Conservation (phyloP, 371 early-diverging fungal genomes). For the Mucor piriformis region DNA sequence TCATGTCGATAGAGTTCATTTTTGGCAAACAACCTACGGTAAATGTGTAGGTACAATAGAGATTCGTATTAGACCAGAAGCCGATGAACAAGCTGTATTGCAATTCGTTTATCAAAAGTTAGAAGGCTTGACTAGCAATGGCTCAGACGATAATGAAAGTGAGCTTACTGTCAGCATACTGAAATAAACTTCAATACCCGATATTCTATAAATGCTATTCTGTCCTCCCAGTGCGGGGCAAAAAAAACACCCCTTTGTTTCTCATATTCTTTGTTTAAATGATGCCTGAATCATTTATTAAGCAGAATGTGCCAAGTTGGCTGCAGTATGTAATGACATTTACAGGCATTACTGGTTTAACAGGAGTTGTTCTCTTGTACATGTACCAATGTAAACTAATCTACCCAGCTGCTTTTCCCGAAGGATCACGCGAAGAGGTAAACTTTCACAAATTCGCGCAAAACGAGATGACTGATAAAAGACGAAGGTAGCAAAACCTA, state of each 20-base stretch:
- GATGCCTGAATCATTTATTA: slow-evolving; percentile 21
- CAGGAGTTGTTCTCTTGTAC: slow-evolving; percentile 65
- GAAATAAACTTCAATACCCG: no score
- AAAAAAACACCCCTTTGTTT: slow-evolving; percentile 1
- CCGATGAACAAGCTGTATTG: slow-evolving; percentile 58
- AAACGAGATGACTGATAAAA: neutral
- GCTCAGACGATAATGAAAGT: slow-evolving; percentile 34
- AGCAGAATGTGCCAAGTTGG: slow-evolving; percentile 39
- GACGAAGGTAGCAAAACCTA: slow-evolving; percentile 71
- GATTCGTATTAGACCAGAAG: slow-evolving; percentile 51
- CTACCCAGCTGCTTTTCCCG: slow-evolving; percentile 83
- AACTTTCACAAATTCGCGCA: neutral
- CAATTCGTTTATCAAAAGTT: slow-evolving; percentile 56
- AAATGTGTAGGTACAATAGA: slow-evolving; percentile 61
- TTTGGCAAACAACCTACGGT: slow-evolving; percentile 68
- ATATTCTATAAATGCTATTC: no score
- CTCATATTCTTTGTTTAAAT: neutral
- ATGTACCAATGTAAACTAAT: slow-evolving; percentile 84
- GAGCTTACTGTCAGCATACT: slow-evolving; percentile 58
- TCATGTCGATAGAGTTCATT: slow-evolving; percentile 56
- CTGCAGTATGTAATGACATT: slow-evolving; percentile 47
- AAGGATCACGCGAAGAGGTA: slow-evolving; percentile 74
- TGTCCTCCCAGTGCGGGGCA: no score
- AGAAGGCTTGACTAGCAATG: slow-evolving; percentile 54
- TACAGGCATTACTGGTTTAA: slow-evolving; percentile 47